Evolutionary conservation across 2,329 filamentous ascomycete species (phyloP), one percentile per base, ranked within the genome.

Genomic region (Diaporthe batatas): DNA sequence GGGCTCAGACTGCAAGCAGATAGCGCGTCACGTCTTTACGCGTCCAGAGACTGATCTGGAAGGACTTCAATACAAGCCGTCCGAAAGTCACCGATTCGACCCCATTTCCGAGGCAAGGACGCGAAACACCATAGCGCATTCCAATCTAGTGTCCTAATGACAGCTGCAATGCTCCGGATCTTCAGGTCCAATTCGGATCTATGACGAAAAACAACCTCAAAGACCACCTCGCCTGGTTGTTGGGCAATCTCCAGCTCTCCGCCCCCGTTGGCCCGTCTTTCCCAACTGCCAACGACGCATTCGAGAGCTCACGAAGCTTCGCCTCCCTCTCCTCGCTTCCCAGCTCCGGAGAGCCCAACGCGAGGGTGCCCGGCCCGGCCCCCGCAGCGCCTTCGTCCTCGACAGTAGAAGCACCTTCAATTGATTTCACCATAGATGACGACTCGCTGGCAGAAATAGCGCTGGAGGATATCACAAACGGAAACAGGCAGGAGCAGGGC

Each of bases 201-300:
- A 91, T 91, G 89, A 91, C 89, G 49, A 70, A 70, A 53, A 58
- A 90, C 82, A 91, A 91, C 79, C 84, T 91, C 74, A 80, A 82
- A 77, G 85, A 88, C 78, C 87, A 91, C 79, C 82, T 91, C 77
- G 83, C 86, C 77, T 91, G 89, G 89, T 83, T 91, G 78, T 79
- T 89, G 77, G 83, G 83, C 77, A 86, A 88, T 80, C 80, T 83
- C 77, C 78, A 81, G 72, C 79, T 82, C 77, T 81, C 80, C 76
- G 82, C 65, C 73, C 82, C 82, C 72, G 80, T 78, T 74, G 82
- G 81, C 75, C 80, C 82, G 72, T 80, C 81, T 75, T 82, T 85
- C 51, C 82, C 83, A 51, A 75, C 79, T 32, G 78, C 76, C 68
- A 75, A 77, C 73, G 78, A 79, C 47, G 75, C 73, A 25, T 77